A percentile compares a stretch with the other conserved stretches of the same genome.
phyloP scores from a whole-genome alignment of 805 yeast species.

The Suhomyces prunicola region DNA sequence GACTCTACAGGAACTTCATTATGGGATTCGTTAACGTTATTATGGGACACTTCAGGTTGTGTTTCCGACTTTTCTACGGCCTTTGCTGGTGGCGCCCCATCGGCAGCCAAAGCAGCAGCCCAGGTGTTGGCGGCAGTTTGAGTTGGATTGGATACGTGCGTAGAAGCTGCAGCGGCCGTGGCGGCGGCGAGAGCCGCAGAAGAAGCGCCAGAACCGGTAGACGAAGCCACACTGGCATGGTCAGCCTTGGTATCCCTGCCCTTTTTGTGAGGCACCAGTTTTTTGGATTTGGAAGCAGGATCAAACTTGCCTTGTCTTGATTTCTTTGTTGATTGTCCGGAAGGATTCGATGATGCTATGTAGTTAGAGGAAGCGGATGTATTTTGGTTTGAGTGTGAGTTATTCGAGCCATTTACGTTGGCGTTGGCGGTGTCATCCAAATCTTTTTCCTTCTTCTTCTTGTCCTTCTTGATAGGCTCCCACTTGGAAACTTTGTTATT shows the following conservation, averaged over 20 bases:
- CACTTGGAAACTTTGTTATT: constrained; percentile 88
- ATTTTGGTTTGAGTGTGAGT: background rate
- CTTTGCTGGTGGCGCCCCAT: constrained; percentile 29
- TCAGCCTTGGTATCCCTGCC: constrained; percentile 1
- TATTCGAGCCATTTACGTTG: background rate
- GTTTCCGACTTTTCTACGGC: constrained; percentile 9
- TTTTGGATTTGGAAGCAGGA: constrained; percentile 4
- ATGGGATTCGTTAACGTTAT: constrained; percentile 2
- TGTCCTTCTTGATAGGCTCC: constrained; percentile 85
- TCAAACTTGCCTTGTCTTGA: constrained; percentile 3
- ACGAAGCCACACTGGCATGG: background rate
- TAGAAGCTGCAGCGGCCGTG: constrained; percentile 15
- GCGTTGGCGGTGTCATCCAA: constrained; percentile 9
- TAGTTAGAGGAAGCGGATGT: background rate
- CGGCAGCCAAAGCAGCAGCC: constrained; percentile 43
- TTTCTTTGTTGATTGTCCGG: background rate
- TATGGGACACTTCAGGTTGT: constrained; percentile 1
- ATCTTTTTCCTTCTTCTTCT: constrained; percentile 32
- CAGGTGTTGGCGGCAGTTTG: constrained; percentile 33
- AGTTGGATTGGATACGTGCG: constrained; percentile 14
- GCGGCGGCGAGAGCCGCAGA: constrained; percentile 12
- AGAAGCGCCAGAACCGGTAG: background rate
- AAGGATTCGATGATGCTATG: constrained; percentile 4
- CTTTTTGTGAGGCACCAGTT: constrained; percentile 4
- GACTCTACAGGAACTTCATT: constrained; percentile 10